Evolutionary conservation across 352 stramenopile species (phyloP).

Genomic region (Globisporangium yorkense): DNA sequence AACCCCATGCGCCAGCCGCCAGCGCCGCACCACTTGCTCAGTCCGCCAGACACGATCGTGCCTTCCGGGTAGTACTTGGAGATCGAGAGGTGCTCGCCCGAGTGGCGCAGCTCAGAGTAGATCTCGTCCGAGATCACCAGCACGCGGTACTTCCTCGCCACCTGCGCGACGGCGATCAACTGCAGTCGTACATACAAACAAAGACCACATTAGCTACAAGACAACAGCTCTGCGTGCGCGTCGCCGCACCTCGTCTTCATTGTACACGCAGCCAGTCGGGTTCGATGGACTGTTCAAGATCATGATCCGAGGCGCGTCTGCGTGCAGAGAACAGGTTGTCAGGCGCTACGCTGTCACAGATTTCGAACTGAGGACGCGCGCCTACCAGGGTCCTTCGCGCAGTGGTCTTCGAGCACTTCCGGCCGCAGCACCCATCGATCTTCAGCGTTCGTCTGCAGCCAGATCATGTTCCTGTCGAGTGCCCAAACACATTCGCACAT

Average conservation of each 20-base stretch:
- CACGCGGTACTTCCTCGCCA: slow-evolving; percentile 81
- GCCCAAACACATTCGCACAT: slow-evolving; percentile 4
- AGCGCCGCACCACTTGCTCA: slow-evolving; percentile 87
- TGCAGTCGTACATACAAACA: not conserved
- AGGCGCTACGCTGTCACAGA: not conserved
- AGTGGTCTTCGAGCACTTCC: slow-evolving; percentile 78
- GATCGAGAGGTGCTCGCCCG: slow-evolving; percentile 68
- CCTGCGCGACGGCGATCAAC: slow-evolving; percentile 49
- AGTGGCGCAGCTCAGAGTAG: slow-evolving; percentile 82
- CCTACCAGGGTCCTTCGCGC: slow-evolving; percentile 69
- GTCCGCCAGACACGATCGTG: slow-evolving; percentile 80
- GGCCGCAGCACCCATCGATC: slow-evolving; percentile 78
- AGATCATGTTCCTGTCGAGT: slow-evolving; percentile 78
- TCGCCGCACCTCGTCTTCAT: slow-evolving; percentile 52
- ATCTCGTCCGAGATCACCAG: slow-evolving; percentile 89
- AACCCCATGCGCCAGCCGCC: slow-evolving; percentile 87
- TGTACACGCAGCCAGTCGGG: slow-evolving; percentile 78
- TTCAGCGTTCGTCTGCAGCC: slow-evolving; percentile 71
- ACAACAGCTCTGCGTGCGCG: not conserved
- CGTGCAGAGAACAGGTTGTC: not conserved
- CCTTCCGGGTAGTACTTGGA: slow-evolving; percentile 85
- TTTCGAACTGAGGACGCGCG: not conserved
- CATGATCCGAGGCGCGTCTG: slow-evolving; percentile 77
- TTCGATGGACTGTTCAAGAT: slow-evolving; percentile 87
- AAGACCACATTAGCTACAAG: not conserved